These are phyloP conservation scores for Russula griseocarnosa DNA, from an alignment of 768 basidiomycete species.

Conservation along the genomic window DNA sequence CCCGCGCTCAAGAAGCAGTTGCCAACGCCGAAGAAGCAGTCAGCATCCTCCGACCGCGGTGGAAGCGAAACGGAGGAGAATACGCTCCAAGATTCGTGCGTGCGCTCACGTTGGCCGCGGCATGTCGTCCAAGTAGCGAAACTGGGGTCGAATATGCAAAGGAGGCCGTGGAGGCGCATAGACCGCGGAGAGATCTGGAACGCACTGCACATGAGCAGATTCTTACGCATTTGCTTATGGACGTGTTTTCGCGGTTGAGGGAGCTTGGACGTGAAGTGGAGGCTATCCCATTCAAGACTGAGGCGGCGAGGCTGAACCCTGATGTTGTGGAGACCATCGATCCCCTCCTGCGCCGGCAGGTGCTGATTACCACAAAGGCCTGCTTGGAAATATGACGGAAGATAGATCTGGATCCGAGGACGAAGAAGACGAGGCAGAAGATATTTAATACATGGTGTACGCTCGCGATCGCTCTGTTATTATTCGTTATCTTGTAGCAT, in stretches of 20 bases:
- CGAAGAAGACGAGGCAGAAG: slow-evolving; percentile 7
- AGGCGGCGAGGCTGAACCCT: slow-evolving; percentile 20
- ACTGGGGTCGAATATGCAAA: slow-evolving; percentile 13
- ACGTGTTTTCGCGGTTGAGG: slow-evolving; percentile 18
- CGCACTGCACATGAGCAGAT: not conserved
- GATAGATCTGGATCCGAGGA: slow-evolving; percentile 3
- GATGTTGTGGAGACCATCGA: slow-evolving; percentile 20
- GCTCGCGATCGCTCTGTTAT: not conserved
- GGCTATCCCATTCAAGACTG: slow-evolving; percentile 23
- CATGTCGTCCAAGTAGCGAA: not conserved
- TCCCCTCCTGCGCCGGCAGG: not conserved
- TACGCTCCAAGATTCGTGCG: slow-evolving; percentile 1
- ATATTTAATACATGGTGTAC: not conserved
- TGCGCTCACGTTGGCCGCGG: slow-evolving; percentile 15
- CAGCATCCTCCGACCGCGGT: slow-evolving; percentile 4
- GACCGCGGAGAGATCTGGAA: slow-evolving; percentile 9
- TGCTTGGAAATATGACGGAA: not conserved
- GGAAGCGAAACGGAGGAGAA: not conserved
- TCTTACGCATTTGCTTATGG: slow-evolving; percentile 21
- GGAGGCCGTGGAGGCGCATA: slow-evolving; percentile 21
- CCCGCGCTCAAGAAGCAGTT: not conserved
- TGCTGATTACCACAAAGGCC: not conserved
- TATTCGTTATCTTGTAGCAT: slow-evolving; percentile 13
- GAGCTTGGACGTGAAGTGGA: slow-evolving; percentile 19
- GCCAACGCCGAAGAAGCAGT: slow-evolving; percentile 15